Percentiles rank a stretch among this genome's conserved stretches.
phyloP scores from a whole-genome alignment of 306 rosid genomes.

The Elaeagnus macrophylla region DNA sequence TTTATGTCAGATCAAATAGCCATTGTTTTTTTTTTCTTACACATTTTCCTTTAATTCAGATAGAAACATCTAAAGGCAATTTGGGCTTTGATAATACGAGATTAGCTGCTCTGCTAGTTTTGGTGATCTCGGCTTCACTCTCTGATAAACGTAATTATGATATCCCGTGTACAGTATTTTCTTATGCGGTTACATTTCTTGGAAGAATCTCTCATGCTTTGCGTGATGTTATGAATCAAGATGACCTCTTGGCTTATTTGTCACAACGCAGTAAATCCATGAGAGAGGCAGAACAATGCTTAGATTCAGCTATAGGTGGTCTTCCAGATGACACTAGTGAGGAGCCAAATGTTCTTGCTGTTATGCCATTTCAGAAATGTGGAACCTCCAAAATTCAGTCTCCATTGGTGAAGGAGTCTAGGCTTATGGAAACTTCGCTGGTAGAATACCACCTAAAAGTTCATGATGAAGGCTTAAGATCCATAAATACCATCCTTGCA shows the following conservation, averaged over 20 bases:
- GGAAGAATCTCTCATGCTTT: slow-evolving; percentile 67
- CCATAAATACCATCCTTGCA: slow-evolving; percentile 41
- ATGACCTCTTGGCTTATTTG: slow-evolving; percentile 48
- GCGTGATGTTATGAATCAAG: slow-evolving; percentile 57
- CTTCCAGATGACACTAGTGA: slow-evolving; percentile 21
- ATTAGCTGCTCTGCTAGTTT: slow-evolving; percentile 51
- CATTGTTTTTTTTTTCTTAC: slow-evolving; percentile 10
- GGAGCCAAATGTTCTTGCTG: slow-evolving; percentile 20
- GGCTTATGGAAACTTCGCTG: slow-evolving; percentile 18
- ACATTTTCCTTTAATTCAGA: slow-evolving; percentile 28
- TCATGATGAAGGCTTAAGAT: slow-evolving; percentile 30
- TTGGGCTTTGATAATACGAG: slow-evolving; percentile 47
- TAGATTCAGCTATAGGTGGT: slow-evolving; percentile 15
- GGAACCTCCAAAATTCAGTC: slow-evolving; percentile 20
- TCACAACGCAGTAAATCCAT: slow-evolving; percentile 48
- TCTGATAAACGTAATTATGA: slow-evolving; percentile 26
- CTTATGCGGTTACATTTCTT: slow-evolving; percentile 62
- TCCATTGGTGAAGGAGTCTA: slow-evolving; percentile 19
- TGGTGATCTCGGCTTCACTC: slow-evolving; percentile 61
- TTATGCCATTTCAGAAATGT: slow-evolving; percentile 11
- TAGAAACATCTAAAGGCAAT: slow-evolving; percentile 54
- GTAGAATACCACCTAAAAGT: slow-evolving; percentile 24
- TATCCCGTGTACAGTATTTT: slow-evolving; percentile 58
- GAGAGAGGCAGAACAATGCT: slow-evolving; percentile 22
- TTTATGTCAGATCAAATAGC: slow-evolving; percentile 2